A percentile compares a stretch with the other conserved stretches of the same genome.
phyloP scores from a whole-genome alignment of 2,329 filamentous ascomycete species.

The Coccinonectria pachysandricola region DNA sequence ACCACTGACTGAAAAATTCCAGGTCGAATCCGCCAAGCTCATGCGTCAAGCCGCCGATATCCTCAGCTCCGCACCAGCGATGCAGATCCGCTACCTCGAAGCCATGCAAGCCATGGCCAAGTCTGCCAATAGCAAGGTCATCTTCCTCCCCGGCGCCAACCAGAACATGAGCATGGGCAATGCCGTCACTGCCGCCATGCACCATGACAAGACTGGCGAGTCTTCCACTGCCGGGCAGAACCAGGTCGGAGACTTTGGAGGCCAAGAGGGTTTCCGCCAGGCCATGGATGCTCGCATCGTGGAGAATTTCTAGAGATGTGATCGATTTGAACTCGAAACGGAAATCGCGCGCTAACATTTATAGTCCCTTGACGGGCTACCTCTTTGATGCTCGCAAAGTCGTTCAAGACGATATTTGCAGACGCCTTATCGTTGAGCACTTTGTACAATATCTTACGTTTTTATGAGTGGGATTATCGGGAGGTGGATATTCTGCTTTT shows the following conservation, averaged over 20 bases:
- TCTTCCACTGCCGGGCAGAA: slow-evolving; percentile 22
- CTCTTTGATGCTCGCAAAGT: too few species aligned
- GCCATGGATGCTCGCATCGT: slow-evolving; percentile 74
- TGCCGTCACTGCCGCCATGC: slow-evolving; percentile 33
- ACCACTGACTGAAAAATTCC: background rate
- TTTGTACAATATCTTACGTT: too few species aligned
- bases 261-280: slow-evolving; percentile 58
- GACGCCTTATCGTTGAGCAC: too few species aligned
- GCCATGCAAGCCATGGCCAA: slow-evolving; percentile 99
- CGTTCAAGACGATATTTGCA: too few species aligned
- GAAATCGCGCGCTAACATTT: too few species aligned
- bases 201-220: slow-evolving; percentile 38
- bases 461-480: too few species aligned
- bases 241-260: slow-evolving; percentile 42
- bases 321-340: too few species aligned
- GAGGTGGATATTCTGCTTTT: too few species aligned
- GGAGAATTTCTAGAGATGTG: slow-evolving; percentile 87
- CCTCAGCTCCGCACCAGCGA: slow-evolving; percentile 79
- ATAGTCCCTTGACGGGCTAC: too few species aligned
- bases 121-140: slow-evolving; percentile 78
- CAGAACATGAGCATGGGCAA: slow-evolving; percentile 47
- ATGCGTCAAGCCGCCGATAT: slow-evolving; percentile 93
- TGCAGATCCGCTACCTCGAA: slow-evolving; percentile 97
- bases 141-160: slow-evolving; percentile 58
- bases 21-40: slow-evolving; percentile 87